phyloP scores from a whole-genome alignment of 2,329 filamentous ascomycete genomes.

The Fusarium albidum region DNA sequence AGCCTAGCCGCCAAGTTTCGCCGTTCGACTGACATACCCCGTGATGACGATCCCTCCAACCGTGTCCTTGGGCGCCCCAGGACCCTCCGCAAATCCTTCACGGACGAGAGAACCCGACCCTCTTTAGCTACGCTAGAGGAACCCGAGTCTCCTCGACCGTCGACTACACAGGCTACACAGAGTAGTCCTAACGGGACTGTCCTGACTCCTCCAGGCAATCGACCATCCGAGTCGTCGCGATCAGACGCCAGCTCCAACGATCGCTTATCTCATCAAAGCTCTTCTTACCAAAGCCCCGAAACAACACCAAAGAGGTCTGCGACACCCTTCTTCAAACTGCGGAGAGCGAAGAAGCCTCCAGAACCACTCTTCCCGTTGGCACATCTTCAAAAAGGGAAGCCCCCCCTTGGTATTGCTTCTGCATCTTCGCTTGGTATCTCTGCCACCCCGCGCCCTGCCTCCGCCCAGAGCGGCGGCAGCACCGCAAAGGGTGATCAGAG shows the following conservation, averaged over 20 bases:
- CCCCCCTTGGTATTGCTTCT: constrained; percentile 48
- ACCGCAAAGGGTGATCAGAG: constrained; percentile 28
- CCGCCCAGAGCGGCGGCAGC: constrained; percentile 44
- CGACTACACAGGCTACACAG: constrained; percentile 38
- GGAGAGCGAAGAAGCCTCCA: constrained; percentile 77
- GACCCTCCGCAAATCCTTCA: constrained; percentile 53
- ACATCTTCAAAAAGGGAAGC: constrained; percentile 75
- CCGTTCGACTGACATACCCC: constrained; percentile 58
- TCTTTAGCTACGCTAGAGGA: constrained; percentile 62
- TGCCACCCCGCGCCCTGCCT: constrained; percentile 46
- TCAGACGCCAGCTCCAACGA: constrained; percentile 86
- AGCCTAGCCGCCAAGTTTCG: constrained; percentile 62
- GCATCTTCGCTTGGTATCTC: constrained; percentile 51
- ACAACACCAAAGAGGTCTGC: constrained; percentile 69
- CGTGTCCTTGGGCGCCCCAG: constrained; percentile 28
- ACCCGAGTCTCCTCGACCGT: constrained; percentile 48
- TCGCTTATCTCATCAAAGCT: constrained; percentile 64
- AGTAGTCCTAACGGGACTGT: constrained; percentile 47
- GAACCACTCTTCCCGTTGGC: constrained; percentile 84
- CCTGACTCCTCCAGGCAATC: constrained; percentile 57
- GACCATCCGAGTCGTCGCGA: constrained; percentile 78
- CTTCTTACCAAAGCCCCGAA: constrained; percentile 64
- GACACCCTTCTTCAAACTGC: constrained; percentile 82
- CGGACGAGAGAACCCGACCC: constrained; percentile 46
- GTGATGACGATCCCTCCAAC: constrained; percentile 39